Base-by-base conservation (phyloP, 2,329 filamentous ascomycete genomes). In the Neonectria hederae region DNA sequence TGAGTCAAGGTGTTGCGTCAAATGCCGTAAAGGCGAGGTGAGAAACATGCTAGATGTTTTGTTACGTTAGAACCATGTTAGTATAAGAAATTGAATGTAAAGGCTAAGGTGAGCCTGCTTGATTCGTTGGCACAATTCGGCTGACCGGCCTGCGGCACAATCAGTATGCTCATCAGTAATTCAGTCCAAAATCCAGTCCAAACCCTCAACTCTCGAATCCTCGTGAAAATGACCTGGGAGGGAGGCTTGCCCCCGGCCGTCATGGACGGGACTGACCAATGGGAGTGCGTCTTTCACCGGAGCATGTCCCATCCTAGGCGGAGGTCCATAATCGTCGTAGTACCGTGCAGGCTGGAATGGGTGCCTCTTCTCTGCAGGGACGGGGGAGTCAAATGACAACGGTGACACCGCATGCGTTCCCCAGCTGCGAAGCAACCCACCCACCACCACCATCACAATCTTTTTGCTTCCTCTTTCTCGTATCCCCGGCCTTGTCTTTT, bases 311-410 rank as follows among this genome's bases (percentile, higher is more conserved):
- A 65, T 60, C 59, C 28, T 46, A 22, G 60, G 40, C 53, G 52
- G 55, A 54, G 43, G 43, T 54, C 22, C 46, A 48, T 58, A 43
- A 58, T 65, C 54, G 56, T 52, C 54, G 42, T 17, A n/a, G 21
- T 26, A 11, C 28, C 22, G 35, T 32, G 21, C 38, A 52, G 46
- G 46, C 28, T 30, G 43, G n/a, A 17, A 48, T 35, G 17, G 24
- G 14, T 55, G 53, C 35, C 21, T 32, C 40, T 46, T 43, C 24
- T 57, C 66, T 65, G 65, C 65, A 69, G 65, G 70, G 68, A 61
- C 66, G 71, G 59, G 64, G 69, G 61, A 28, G 61, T 64, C 65
- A 63, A 62, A 64, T 59, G 55, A 59, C 58, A 72, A 59, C 61
- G 63, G 35, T 42, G 38, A 42, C 38, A 21, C 35, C 14, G 5